Evolutionary conservation across 2,329 filamentous ascomycete genomes (phyloP), one percentile per base, ranked within the genome.

Genomic region (Hirsutella minnesotensis): DNA sequence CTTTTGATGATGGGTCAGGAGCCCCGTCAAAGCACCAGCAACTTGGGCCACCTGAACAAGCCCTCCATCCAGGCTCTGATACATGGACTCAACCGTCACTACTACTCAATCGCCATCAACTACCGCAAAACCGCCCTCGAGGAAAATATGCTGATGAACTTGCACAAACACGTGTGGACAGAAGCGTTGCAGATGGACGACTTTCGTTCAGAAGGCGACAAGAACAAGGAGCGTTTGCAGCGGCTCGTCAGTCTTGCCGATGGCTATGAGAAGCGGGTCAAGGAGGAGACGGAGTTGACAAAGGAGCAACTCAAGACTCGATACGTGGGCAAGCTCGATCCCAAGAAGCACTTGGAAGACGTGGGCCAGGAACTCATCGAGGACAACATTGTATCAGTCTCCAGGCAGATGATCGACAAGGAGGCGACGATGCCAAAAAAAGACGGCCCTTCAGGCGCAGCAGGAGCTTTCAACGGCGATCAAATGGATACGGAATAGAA

Each of bases 111-210:
- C 60, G 90, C 79, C 46, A 96, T 98, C 69, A 89, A 95, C 68
- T 98, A 98, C 68, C 77, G 90, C 60, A 98, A 98, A 73, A 95
- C 90, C 0, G 90, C 87, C 1, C 72, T 98, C 40, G 92, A 98
- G 64, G 94, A 98, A 73, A 96, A 95, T 66, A 98, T 98, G 92
- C 67, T 98, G 56, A 98, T 98, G 94, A 98, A 98, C 62, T 71
- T 98, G 51, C 92, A 98, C 76, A 98, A 98, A 74, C 92, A 96
- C 54, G 89, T 95, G 37, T 98, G 92, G 92, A 98, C 94, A 1
- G 92, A 98, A 64, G 92, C 90, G 5, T 66, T 98, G 51, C 80
- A 95, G 61, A 96, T 98, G 88, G 86, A 90, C 47, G 89, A 96
- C 64, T 98, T 98, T 74, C 77, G 81, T 51, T 70, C 78, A 44